Evolutionary conservation across 83 land plant species (phyloP).

Genomic region (Thuja plicata): DNA sequence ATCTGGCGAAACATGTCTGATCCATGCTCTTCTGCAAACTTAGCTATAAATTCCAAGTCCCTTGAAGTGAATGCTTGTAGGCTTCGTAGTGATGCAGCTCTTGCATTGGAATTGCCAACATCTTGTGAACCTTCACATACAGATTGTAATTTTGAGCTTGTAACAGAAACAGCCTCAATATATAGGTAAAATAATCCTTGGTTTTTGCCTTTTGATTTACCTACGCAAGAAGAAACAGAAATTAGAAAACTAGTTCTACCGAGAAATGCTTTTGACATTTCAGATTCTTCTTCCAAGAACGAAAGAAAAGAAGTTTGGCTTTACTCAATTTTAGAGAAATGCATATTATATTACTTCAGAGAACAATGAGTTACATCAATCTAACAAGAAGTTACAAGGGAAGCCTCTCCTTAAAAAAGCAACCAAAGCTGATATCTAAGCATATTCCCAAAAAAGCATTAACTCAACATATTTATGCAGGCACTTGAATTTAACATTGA

Average conservation of each 20-base stretch:
- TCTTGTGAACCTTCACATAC: slow-evolving; percentile 38
- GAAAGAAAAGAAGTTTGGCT: background rate
- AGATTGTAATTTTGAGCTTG: slow-evolving; percentile 75
- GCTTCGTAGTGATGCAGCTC: slow-evolving; percentile 48
- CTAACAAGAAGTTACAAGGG: background rate
- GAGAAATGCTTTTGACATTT: background rate
- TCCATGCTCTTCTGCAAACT: slow-evolving; percentile 84
- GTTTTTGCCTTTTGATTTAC: slow-evolving; percentile 75
- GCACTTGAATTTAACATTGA: background rate
- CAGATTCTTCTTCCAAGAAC: background rate
- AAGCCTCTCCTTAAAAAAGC: background rate
- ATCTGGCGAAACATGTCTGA: slow-evolving; percentile 90
- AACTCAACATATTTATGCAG: background rate
- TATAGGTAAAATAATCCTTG: slow-evolving; percentile 87
- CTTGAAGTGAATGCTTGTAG: slow-evolving; percentile 64
- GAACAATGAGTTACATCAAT: background rate
- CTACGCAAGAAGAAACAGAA: slow-evolving; percentile 32
- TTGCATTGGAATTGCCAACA: slow-evolving; percentile 24
- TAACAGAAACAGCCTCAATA: slow-evolving; percentile 88
- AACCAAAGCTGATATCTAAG: background rate
- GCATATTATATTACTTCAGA: background rate
- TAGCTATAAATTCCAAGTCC: slow-evolving; percentile 89
- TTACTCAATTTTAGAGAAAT: background rate
- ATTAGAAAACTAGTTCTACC: background rate
- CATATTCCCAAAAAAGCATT: background rate